Conservation (phyloP, 2,329 filamentous ascomycete genomes). For the Neurospora sp. region DNA sequence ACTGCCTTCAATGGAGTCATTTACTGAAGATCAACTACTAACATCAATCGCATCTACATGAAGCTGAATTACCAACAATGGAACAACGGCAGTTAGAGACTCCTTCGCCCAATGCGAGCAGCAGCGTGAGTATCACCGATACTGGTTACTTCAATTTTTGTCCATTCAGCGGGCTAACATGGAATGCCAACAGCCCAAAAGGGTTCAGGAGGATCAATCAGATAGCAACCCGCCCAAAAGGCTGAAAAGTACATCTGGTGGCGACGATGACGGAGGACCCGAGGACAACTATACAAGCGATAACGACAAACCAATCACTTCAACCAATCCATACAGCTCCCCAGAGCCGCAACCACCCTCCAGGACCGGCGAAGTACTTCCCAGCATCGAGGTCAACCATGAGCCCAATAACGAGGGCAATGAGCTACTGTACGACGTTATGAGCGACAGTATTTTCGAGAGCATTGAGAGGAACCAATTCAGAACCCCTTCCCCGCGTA, state of each 20-base stretch:
- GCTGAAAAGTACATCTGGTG: background rate
- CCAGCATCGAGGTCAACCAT: too few species aligned
- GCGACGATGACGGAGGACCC: background rate
- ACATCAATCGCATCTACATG: background rate
- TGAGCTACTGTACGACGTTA: too few species aligned
- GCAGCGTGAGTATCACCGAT: background rate
- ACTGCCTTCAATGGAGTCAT: background rate
- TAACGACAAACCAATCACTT: too few species aligned
- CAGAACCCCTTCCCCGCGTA: too few species aligned
- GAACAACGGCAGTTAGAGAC: background rate
- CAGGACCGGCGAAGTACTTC: too few species aligned
- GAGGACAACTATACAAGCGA: accelerated
- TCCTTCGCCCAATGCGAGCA: background rate
- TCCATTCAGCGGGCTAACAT: background rate
- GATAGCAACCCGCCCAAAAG: background rate
- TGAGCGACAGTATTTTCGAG: too few species aligned
- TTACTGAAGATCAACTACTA: background rate
- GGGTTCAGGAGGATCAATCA: background rate
- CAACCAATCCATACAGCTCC: too few species aligned
- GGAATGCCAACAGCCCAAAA: background rate
- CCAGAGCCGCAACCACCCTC: too few species aligned
- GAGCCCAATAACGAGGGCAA: too few species aligned
- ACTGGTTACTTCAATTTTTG: background rate
- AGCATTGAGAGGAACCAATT: too few species aligned
- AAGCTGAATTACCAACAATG: background rate